Evolutionary conservation across 1,139 yeast genomes (phyloP), one percentile per base, ranked within the genome.

Genomic region (Geotrichum restrictum): DNA sequence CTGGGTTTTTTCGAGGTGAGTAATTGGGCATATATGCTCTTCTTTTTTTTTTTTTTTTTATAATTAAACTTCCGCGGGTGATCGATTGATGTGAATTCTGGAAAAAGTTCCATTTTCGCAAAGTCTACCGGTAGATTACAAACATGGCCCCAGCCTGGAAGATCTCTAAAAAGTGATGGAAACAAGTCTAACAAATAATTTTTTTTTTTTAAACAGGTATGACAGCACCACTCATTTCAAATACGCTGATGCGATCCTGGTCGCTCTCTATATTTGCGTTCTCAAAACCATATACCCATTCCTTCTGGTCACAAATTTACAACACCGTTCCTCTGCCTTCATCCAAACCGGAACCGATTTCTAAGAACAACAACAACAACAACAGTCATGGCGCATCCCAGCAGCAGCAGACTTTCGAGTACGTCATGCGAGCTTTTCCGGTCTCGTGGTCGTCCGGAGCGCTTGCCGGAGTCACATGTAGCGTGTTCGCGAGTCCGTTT

Each of bases 401-500:
- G 29, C 5, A 50, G 46, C 14, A 33, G 48, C n/a, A 43, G 2
- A 46, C 61, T 2, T 2, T 52, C 4, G 53, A 51, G 7, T 52
- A 63, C 4, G 74, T 80, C 10, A 27, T 79, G 8, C 72, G 76
- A 51, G 83, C 80, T 63, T 73, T 79, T n/a, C 93, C 88, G 0
- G 80, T 83, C 0, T 79, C 89, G 31, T 78, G 83, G 54, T 49
- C 76, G 1, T 76, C 94, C 0, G 96, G 95, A 0, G 69, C 77
- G 5, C 59, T 80, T 1, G 81, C 94, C 0, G 95, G 95, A 1
- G 79, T 79, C 1, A 72, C 77, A 1, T 82, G 85, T 13, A 77
- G 89, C 1, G 49, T 80, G 3, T 79, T 85, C 64, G 87, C 94
- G 2, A 84, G 93, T 61, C 96, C 96, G 0, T 88, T 88, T 65